Evolutionary conservation across 805 yeast species (phyloP), one percentile per base, ranked within the genome.

Genomic region (Lipomyces yamanashiensis): DNA sequence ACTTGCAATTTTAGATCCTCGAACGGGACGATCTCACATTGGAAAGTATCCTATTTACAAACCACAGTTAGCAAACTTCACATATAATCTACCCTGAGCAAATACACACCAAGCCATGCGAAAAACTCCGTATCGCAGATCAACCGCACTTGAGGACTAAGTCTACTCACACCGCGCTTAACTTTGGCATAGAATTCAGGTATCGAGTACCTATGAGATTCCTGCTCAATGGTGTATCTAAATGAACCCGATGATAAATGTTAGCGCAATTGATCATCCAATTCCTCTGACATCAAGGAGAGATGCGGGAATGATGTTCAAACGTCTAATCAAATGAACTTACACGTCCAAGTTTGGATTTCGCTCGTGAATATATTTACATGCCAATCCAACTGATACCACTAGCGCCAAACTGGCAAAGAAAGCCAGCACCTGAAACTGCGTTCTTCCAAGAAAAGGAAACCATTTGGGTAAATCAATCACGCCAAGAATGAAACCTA

Each of bases 101-200:
- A n/a, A 19, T 13, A 7, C 61, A 23, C 34, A 0, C 88, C 88
- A 48, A 85, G 81, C 89, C 89, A 86, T 0, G 88, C 88, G 73
- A 83, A 83, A 63, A 85, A 82, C 71, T 86, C 87, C 1, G 85
- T 84, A 57, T 74, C 76, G 67, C 87, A 85, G 2, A 85, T 83
- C 0, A 78, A 72, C 56, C 78, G 78, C 1, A 84, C 81, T 66
- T 82, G 85, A 1, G 82, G 80, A 9, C 88, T 85, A 10, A 85
- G 72, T n/a, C 62, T 49, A 9, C 61, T 41, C 17, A 67, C 66
- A 33, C 60, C 64, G 13, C 49, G 63, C 36, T 58, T 19, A 7
- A 70, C 62, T 7, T 59, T 53, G 17, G 49, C 52, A 43, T 58
- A 65, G 44, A 68, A 61, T 7, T 57, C 63, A 7, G 48, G 37